These are phyloP conservation scores for Ceratobasidium sp. DNA, from an alignment of 1,284 basidiomycete species.

Conservation along the genomic window DNA sequence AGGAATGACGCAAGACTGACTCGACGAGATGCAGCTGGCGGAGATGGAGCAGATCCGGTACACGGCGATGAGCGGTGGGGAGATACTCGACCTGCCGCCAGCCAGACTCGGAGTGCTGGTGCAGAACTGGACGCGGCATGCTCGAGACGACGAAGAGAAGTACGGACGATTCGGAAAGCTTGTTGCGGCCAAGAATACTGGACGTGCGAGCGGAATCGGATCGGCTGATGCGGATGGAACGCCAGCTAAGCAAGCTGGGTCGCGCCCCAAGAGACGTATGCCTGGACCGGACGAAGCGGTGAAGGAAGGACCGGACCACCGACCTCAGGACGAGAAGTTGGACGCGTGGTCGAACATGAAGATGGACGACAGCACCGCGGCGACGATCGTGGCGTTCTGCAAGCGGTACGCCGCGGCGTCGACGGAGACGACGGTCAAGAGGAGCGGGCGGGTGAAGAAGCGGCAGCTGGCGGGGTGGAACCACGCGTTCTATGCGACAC, in stretches of 20 bases:
- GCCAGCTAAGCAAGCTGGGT: neutral
- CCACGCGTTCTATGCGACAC: no score
- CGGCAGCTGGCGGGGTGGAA: no score
- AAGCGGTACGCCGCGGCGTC: neutral
- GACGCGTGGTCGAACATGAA: neutral
- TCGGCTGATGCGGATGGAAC: neutral
- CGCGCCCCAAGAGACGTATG: neutral
- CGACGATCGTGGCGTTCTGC: neutral
- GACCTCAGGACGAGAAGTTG: neutral
- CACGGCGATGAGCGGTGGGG: neutral
- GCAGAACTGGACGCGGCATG: slow-evolving; percentile 1
- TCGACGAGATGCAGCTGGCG: neutral
- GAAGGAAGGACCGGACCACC: neutral
- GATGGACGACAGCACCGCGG: neutral
- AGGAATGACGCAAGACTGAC: neutral
- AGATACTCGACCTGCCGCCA: neutral
- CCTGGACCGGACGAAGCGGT: neutral
- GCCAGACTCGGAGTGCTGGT: neutral
- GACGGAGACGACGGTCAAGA: no score
- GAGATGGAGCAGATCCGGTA: neutral
- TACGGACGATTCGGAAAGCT: neutral
- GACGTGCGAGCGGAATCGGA: neutral
- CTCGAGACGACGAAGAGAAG: neutral
- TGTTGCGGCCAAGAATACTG: neutral
- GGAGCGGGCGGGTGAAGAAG: no score